Evolutionary conservation across 2,329 filamentous ascomycete species (phyloP).

Genomic region (Aspergillus sp.): DNA sequence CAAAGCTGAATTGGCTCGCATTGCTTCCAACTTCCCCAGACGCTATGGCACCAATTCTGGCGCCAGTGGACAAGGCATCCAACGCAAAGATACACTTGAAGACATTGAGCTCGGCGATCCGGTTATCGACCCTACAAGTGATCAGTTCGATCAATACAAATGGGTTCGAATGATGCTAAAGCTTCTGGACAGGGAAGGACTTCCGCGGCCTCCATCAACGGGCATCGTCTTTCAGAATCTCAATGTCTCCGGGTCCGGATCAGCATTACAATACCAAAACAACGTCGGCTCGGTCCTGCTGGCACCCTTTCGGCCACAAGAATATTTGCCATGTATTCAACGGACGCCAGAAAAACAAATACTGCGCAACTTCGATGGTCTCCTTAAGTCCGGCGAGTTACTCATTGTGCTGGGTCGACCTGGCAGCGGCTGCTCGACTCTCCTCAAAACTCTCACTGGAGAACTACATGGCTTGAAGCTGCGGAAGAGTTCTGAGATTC

Average conservation of each 20-base stretch:
- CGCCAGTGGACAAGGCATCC: slow-evolving; percentile 13
- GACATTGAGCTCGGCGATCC: slow-evolving; percentile 43
- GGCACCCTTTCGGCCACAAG: slow-evolving; percentile 53
- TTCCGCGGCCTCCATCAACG: slow-evolving; percentile 47
- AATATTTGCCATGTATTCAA: slow-evolving; percentile 45
- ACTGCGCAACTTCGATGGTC: slow-evolving; percentile 49
- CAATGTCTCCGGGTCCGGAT: slow-evolving; percentile 62
- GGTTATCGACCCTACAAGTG: slow-evolving; percentile 48
- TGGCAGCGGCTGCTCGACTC: slow-evolving; percentile 63
- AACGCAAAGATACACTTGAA: slow-evolving; percentile 29
- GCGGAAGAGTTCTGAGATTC: slow-evolving; percentile 65
- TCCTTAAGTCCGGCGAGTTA: slow-evolving; percentile 47
- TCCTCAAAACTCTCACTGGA: slow-evolving; percentile 77
- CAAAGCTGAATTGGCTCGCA: slow-evolving; percentile 19
- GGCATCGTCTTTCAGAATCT: slow-evolving; percentile 63
- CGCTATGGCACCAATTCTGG: slow-evolving; percentile 13
- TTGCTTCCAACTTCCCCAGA: slow-evolving; percentile 25
- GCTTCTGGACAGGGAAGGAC: slow-evolving; percentile 51
- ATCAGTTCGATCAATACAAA: slow-evolving; percentile 51
- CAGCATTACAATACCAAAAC: slow-evolving; percentile 63
- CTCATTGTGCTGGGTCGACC: slow-evolving; percentile 37
- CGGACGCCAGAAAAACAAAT: slow-evolving; percentile 52
- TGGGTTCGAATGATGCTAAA: slow-evolving; percentile 48
- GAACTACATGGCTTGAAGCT: slow-evolving; percentile 76
- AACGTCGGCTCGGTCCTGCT: slow-evolving; percentile 59